phyloP scores from a whole-genome alignment of 1,284 basidiomycete species.

The Neolentinus lepideus region DNA sequence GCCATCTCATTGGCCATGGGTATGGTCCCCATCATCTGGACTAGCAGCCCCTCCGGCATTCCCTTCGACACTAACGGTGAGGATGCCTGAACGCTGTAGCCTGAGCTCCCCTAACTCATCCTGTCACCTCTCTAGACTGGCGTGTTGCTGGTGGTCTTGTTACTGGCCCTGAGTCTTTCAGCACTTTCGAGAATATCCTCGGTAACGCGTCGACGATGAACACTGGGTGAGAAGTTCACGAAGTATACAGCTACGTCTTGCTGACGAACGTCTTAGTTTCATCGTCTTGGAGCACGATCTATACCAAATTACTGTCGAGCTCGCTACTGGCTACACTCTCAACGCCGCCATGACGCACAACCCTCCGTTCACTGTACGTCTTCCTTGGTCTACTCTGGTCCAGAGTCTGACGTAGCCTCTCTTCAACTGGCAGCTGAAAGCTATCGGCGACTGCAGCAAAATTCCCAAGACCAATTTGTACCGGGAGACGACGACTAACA shows the following conservation, averaged over 20 bases:
- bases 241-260: background rate
- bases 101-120: constrained; percentile 9
- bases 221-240: constrained; percentile 36
- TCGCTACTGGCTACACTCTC: constrained; percentile 85
- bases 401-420: too few relatives aligned
- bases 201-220: constrained; percentile 48
- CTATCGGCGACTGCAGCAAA: constrained; percentile 58
- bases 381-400: background rate
- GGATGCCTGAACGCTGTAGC: constrained; percentile 8
- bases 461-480: constrained; percentile 53
- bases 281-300: constrained; percentile 88
- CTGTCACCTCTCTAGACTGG: constrained; percentile 54
- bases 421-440: constrained; percentile 54
- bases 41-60: constrained; percentile 43
- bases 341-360: constrained; percentile 54
- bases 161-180: constrained; percentile 46
- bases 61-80: constrained; percentile 79
- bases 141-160: constrained; percentile 68
- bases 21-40: constrained; percentile 78
- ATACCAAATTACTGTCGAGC: constrained; percentile 79
- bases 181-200: constrained; percentile 57
- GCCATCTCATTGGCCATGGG: constrained; percentile 81
- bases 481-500: constrained; percentile 55
- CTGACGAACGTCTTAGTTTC: constrained; percentile 48
- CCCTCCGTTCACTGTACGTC: constrained; percentile 52